Evolutionary conservation across 2,329 filamentous ascomycete genomes (phyloP).

Genomic region (Colletotrichum tropicale): DNA sequence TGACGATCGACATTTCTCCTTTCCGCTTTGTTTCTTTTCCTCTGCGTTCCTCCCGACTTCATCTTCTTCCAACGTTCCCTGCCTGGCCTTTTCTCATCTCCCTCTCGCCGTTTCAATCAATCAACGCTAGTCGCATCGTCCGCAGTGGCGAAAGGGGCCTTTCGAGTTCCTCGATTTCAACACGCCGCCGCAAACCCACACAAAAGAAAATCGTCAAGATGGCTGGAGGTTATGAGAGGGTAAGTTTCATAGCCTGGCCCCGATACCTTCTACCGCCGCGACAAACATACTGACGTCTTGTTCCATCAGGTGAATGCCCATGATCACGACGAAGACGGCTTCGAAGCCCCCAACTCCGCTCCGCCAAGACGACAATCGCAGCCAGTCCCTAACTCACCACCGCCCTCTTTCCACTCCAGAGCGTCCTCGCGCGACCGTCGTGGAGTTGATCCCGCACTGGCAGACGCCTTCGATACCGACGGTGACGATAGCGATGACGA

Average conservation of each 20-base stretch:
- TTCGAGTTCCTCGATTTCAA: not conserved
- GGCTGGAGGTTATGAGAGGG: conserved; percentile 63
- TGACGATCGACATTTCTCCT: conserved; percentile 11
- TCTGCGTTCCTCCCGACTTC: not conserved
- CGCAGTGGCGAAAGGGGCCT: conserved; percentile 16
- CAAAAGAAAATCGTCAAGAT: conserved; percentile 38
- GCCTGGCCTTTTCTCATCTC: not conserved
- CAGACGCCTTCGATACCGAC: conserved; percentile 89
- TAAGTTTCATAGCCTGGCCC: conserved; percentile 36
- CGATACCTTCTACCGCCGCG: not conserved
- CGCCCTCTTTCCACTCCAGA: conserved; percentile 88
- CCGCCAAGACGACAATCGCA: conserved; percentile 29
- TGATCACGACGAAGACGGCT: conserved; percentile 63
- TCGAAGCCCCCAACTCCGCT: conserved; percentile 37
- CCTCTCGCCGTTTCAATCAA: conserved; percentile 3
- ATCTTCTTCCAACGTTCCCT: not conserved
- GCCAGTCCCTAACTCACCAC: conserved; percentile 62
- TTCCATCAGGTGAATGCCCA: conserved; percentile 58
- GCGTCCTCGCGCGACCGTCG: conserved; percentile 61
- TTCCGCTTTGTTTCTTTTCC: conserved; percentile 13
- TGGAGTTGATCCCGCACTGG: conserved; percentile 77
- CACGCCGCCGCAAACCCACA: not conserved
- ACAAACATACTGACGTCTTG: conserved; percentile 11
- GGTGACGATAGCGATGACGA: conserved; percentile 78
- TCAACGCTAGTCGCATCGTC: conserved; percentile 9